Base-by-base conservation (phyloP, 2,329 filamentous ascomycete species). In the Canariomyces notabilis region DNA sequence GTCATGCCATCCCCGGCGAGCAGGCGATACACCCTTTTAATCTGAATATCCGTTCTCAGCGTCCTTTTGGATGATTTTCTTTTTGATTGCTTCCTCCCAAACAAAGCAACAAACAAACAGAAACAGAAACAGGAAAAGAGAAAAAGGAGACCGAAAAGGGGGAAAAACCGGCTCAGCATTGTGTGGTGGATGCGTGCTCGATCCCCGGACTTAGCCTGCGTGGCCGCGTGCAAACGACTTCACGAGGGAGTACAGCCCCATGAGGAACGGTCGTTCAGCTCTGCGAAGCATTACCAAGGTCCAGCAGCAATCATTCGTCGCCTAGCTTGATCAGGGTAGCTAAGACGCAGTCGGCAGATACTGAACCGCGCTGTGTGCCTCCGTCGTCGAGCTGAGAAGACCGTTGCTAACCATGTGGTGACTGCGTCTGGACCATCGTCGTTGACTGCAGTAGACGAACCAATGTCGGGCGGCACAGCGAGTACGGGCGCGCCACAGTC, bases 381-480 rank as follows among this genome's bases (percentile, higher is more conserved):
- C 35, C 19, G 11, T 19, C 31, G 11, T 26, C 38, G 23, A 23
- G 33, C 32, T 39, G 34, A n/a, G n/a, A n/a, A n/a, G 37, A 33
- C 37, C 33, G 20, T 23, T 21, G 35, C 37, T 43, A 44, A 54
- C 49, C 44, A 54, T 56, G 51, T 38, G 46, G 38, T 49, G 50
- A 44, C 42, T 32, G 23, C 34, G 37, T 42, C 39, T 23, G 23
- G 22, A 12, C 32, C 38, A 32, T 40, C 23, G 18, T 45, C 39
- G 32, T 15, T 36, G 41, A 35, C 42, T 22, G 36, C 37, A 42
- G n/a, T n/a, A n/a, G 16, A 32, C 46, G 32, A 51, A 50, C 52
- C 55, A 54, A 57, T 59, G 55, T 49, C 55, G 36, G 41, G 42
- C 26, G 51, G 46, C 34, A 19, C 40, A 34, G 44, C 41, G 32